Percentiles rank a stretch among this genome's conserved stretches.
phyloP scores from a whole-genome alignment of 768 basidiomycete genomes.

The Lentinus tigrinus region DNA sequence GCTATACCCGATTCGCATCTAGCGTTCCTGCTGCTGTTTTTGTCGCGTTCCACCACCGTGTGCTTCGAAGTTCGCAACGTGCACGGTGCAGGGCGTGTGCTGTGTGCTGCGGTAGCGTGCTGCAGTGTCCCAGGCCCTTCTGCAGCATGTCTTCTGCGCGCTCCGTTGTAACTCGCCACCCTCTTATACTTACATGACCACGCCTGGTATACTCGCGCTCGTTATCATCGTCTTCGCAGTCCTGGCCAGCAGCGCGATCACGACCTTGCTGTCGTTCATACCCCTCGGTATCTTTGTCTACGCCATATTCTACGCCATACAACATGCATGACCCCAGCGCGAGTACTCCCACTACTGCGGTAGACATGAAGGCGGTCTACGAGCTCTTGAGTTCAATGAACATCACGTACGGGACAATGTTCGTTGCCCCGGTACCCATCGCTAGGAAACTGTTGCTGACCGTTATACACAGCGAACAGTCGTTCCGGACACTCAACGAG shows the following conservation, averaged over 20 bases:
- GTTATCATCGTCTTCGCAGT: slow-evolving; percentile 6
- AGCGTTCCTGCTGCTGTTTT: not conserved
- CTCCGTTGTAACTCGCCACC: not conserved
- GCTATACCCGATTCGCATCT: not conserved
- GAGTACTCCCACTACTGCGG: not conserved
- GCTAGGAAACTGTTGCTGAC: not conserved
- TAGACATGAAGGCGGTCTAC: slow-evolving; percentile 7
- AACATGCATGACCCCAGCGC: not conserved
- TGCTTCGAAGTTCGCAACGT: not conserved
- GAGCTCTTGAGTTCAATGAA: slow-evolving; percentile 21
- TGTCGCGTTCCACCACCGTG: not conserved
- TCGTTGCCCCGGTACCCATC: not conserved
- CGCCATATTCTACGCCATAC: not conserved
- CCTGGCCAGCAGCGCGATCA: not conserved
- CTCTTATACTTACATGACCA: not conserved
- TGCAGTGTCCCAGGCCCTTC: no score
- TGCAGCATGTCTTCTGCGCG: not conserved
- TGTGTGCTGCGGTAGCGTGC: not conserved
- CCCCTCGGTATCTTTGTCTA: not conserved
- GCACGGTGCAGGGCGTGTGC: not conserved
- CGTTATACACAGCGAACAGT: slow-evolving; percentile 26
- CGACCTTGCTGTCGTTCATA: not conserved
- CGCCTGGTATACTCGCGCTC: not conserved
- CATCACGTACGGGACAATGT: slow-evolving; percentile 14
- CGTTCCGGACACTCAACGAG: slow-evolving; percentile 32